phyloP scores from a whole-genome alignment of 768 basidiomycete genomes.

The Ephemerocybe angulata region DNA sequence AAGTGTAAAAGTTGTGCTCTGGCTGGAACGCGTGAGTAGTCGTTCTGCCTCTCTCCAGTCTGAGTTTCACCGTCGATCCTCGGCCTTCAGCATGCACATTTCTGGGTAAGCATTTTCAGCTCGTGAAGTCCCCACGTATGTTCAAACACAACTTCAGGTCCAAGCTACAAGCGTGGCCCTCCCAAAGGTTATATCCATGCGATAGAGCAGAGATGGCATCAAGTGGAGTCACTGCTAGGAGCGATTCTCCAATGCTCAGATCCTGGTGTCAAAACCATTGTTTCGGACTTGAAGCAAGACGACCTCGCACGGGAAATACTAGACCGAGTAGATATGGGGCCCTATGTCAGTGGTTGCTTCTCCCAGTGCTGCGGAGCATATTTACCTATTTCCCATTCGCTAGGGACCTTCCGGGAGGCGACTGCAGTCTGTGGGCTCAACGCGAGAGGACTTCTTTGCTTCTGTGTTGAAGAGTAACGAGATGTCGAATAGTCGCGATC shows the following conservation, averaged over 20 bases:
- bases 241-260: slow-evolving; percentile 73
- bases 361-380: slow-evolving; percentile 5
- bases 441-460: slow-evolving; percentile 77
- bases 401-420: slow-evolving; percentile 70
- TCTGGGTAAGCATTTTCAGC: slow-evolving; percentile 38
- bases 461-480: slow-evolving; percentile 64
- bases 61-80: slow-evolving; percentile 15
- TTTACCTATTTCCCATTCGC: slow-evolving; percentile 9
- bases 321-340: slow-evolving; percentile 71
- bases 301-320: slow-evolving; percentile 76
- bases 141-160: slow-evolving; percentile 39
- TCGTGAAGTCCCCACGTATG: not conserved
- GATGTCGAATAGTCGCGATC: slow-evolving; percentile 43
- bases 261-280: slow-evolving; percentile 55
- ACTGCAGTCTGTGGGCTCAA: slow-evolving; percentile 56
- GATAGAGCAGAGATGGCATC: slow-evolving; percentile 88
- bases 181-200: slow-evolving; percentile 92
- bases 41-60: not conserved
- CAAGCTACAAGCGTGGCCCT: slow-evolving; percentile 79
- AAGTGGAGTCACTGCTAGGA: slow-evolving; percentile 87
- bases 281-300: slow-evolving; percentile 65
- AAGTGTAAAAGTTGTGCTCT: slow-evolving; percentile 63
- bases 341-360: slow-evolving; percentile 53
- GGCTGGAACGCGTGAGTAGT: slow-evolving; percentile 47
- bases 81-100: slow-evolving; percentile 57